Conservation (phyloP, 768 basidiomycete genomes). For the Tephrocybe rancida region DNA sequence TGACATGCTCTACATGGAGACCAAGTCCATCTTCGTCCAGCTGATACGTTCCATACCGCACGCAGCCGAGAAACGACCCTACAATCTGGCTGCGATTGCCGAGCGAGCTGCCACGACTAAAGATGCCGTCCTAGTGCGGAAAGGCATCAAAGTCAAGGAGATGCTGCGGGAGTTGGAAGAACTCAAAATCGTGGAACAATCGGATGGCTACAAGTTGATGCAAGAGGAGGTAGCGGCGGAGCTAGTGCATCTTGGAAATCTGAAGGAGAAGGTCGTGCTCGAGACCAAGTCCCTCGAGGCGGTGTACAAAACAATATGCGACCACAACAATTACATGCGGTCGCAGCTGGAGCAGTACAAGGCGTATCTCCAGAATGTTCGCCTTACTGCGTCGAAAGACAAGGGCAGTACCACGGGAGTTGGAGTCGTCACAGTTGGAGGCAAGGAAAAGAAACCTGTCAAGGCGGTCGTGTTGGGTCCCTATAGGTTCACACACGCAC, state of each 20-base stretch:
- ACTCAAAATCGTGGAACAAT: constrained; percentile 77
- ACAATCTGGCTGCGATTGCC: constrained; percentile 86
- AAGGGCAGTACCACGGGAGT: constrained; percentile 88
- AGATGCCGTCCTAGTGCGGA: constrained; percentile 92
- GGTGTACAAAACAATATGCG: constrained; percentile 99
- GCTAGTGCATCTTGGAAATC: constrained; percentile 93
- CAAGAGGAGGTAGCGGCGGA: constrained; percentile 97
- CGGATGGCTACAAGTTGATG: constrained; percentile 92
- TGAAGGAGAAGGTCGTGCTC: constrained; percentile 91
- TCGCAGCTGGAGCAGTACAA: constrained; percentile 99
- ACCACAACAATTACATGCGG: constrained; percentile 97
- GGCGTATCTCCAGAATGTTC: constrained; percentile 97
- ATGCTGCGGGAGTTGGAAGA: constrained; percentile 97
- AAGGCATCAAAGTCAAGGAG: constrained; percentile 99
- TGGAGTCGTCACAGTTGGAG: constrained; percentile 93
- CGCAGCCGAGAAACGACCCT: constrained; percentile 81
- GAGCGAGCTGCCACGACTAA: constrained; percentile 97
- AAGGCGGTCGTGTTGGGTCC: constrained; percentile 91
- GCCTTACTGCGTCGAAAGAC: constrained; percentile 85
- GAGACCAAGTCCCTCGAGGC: constrained; percentile 94
- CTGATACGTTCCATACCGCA: constrained; percentile 93
- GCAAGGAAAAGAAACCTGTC: constrained; percentile 92
- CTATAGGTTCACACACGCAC: constrained; percentile 96
- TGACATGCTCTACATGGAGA: constrained; percentile 99
- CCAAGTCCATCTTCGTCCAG: constrained; percentile 98